phyloP scores from a whole-genome alignment of 73 alveolate species.

The Stentor roeselii region DNA sequence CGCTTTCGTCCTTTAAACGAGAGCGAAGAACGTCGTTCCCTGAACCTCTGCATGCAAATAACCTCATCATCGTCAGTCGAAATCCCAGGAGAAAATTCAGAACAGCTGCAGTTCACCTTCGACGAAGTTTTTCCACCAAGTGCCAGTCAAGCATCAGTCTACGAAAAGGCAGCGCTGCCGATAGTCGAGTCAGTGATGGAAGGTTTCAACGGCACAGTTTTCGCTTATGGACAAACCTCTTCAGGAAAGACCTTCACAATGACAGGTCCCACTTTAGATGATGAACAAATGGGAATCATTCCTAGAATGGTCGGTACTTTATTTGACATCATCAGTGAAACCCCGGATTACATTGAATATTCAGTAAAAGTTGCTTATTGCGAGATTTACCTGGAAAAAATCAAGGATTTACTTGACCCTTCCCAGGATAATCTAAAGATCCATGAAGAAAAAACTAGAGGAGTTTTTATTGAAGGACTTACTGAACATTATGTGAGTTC shows the following conservation, averaged over 20 bases:
- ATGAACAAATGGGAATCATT: constrained; percentile 57
- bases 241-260: too few relatives aligned
- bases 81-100: too few relatives aligned
- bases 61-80: too few relatives aligned
- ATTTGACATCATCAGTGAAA: constrained; percentile 52
- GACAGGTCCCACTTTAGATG: constrained; percentile 66
- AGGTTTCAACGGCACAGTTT: too few relatives aligned
- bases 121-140: constrained; percentile 76
- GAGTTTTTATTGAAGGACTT: constrained; percentile 62
- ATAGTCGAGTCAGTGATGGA: constrained; percentile 80
- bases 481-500: constrained; percentile 47
- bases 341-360: constrained; percentile 55
- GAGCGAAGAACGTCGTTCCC: too few relatives aligned
- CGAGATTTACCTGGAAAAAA: constrained; percentile 51
- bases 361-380: constrained; percentile 58
- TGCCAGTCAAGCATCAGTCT: constrained; percentile 62
- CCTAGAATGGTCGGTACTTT: constrained; percentile 66
- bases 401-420: constrained; percentile 52
- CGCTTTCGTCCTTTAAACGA: too few relatives aligned
- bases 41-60: too few relatives aligned
- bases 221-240: too few relatives aligned
- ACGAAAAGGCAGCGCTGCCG: constrained; percentile 83
- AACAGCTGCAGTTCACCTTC: constrained; percentile 64
- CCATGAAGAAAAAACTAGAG: constrained; percentile 58
- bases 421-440: constrained; percentile 45